Percentiles rank a stretch among this genome's conserved stretches.
These are phyloP conservation scores for Phaeosphaeriaceae sp. DNA, from an alignment of 2,329 filamentous ascomycete genomes.

Conservation along the genomic window DNA sequence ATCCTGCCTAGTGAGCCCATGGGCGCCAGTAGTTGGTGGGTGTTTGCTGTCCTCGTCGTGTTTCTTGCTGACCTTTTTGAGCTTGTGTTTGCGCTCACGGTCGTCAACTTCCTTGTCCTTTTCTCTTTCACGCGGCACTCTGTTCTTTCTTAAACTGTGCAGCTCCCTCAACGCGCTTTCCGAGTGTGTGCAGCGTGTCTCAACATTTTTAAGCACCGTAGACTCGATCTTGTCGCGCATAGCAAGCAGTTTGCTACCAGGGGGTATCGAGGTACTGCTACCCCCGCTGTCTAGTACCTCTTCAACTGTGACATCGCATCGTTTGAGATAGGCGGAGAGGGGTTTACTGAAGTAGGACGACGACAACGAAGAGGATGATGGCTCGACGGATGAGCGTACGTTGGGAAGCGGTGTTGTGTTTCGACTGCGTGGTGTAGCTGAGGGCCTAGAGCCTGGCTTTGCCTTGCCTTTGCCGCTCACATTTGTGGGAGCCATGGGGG, in stretches of 20 bases:
- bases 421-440: conserved; percentile 62
- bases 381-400: conserved; percentile 55
- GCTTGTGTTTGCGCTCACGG: conserved; percentile 53
- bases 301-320: conserved; percentile 67
- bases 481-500: conserved; percentile 39
- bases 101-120: conserved; percentile 56
- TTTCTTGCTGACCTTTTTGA: conserved; percentile 74
- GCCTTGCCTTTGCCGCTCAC: conserved; percentile 60
- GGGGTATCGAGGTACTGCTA: conserved; percentile 58
- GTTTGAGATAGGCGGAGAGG: conserved; percentile 61
- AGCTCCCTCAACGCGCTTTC: conserved; percentile 77
- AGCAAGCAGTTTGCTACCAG: conserved; percentile 68
- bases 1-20: conserved; percentile 69
- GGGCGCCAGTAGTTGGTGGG: conserved; percentile 66
- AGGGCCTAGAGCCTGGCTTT: conserved; percentile 47
- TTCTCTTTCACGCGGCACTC: conserved; percentile 59
- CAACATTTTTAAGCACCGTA: conserved; percentile 51
- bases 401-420: conserved; percentile 76
- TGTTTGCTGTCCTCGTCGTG: conserved; percentile 72
- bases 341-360: conserved; percentile 68
- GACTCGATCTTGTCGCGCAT: conserved; percentile 72
- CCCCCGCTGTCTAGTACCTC: conserved; percentile 70
- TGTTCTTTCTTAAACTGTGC: conserved; percentile 68
- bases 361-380: conserved; percentile 29
- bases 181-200: conserved; percentile 66